Evolutionary conservation across 2,329 filamentous ascomycete species (phyloP).

Genomic region (Diaporthe eres): DNA sequence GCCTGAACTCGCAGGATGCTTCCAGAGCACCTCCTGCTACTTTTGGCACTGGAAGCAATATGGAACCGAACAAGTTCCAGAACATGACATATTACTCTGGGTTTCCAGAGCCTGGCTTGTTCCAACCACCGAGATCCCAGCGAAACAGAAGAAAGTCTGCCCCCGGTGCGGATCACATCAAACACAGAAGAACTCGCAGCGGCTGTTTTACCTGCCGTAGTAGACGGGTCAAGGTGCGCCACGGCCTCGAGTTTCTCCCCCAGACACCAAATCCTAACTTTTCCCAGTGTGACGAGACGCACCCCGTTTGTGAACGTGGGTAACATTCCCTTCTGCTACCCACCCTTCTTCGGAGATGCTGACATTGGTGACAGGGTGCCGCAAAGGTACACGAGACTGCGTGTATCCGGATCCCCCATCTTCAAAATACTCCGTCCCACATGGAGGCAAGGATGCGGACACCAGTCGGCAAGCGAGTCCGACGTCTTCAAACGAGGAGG

Average conservation of each 20-base stretch:
- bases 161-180: constrained; percentile 78
- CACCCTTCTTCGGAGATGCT: not conserved
- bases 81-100: constrained; percentile 64
- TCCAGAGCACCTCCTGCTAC: constrained; percentile 52
- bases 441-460: constrained; percentile 55
- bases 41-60: constrained; percentile 50
- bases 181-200: constrained; percentile 92
- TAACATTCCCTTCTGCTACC: constrained; percentile 34
- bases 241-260: not conserved
- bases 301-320: constrained; percentile 86
- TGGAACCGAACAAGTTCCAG: constrained; percentile 60
- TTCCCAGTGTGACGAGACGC: constrained; percentile 88
- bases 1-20: constrained; percentile 52
- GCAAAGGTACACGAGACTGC: constrained; percentile 92
- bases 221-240: constrained; percentile 82
- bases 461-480: constrained; percentile 62
- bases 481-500: constrained; percentile 68
- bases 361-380: constrained; percentile 74
- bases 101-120: constrained; percentile 64
- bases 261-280: constrained; percentile 45
- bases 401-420: constrained; percentile 82
- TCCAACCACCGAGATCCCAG: constrained; percentile 62
- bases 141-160: constrained; percentile 67
- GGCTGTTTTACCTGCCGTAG: constrained; percentile 94
- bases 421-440: constrained; percentile 54